phyloP scores from a whole-genome alignment of 257 asterid species.

The Verbascum thapsus region DNA sequence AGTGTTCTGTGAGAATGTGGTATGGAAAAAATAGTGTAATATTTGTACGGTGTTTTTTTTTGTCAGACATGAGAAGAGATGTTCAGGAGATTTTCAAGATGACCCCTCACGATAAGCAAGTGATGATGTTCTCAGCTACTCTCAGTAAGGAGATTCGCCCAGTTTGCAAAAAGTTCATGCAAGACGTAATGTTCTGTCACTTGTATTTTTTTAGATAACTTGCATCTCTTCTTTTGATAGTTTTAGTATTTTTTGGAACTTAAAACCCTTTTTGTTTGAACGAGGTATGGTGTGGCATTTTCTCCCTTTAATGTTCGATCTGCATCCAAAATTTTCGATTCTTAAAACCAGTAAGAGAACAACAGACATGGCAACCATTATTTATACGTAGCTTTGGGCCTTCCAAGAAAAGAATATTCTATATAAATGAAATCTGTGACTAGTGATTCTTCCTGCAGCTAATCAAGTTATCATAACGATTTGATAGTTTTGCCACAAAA shows the following conservation, averaged over 20 bases:
- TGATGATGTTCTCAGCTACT: constrained; percentile 92
- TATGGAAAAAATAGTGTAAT: not conserved
- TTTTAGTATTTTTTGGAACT: not conserved
- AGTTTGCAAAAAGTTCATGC: constrained; percentile 87
- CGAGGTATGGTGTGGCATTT: not conserved
- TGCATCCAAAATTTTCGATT: not conserved
- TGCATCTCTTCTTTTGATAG: constrained; percentile 1
- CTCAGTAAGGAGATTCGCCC: constrained; percentile 90
- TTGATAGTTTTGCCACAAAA: no score
- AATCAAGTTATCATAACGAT: no score
- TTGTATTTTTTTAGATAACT: constrained; percentile 23
- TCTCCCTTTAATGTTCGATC: not conserved
- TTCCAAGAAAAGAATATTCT: no score
- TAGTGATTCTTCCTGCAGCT: no score
- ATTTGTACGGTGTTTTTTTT: not conserved
- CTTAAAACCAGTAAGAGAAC: not conserved
- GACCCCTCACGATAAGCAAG: constrained; percentile 93
- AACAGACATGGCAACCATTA: not conserved
- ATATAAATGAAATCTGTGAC: no score
- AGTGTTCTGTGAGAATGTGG: not conserved
- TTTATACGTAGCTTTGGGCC: not conserved
- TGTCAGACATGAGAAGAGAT: constrained; percentile 78
- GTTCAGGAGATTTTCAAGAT: constrained; percentile 77
- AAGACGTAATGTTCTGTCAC: constrained; percentile 69
- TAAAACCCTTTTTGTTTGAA: not conserved